Evolutionary conservation across 257 asterid genomes (phyloP).

Genomic region (Solanum sitiens): DNA sequence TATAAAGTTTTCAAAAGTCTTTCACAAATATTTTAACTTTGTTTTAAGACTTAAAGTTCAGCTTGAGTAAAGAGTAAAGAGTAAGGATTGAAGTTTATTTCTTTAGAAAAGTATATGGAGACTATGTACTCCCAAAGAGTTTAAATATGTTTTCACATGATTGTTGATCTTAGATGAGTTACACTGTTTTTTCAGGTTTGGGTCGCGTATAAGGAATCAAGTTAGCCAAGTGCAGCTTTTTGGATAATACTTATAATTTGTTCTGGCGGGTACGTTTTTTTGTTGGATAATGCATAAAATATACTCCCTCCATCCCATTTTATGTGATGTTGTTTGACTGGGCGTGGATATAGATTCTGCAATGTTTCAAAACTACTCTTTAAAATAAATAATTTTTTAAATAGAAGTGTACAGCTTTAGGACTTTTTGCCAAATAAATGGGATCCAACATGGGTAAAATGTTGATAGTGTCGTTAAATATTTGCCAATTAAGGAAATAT

Average conservation of each 20-base stretch:
- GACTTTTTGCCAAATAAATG: background rate
- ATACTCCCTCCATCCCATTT: background rate
- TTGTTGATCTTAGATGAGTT: background rate
- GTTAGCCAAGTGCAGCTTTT: conserved; percentile 26
- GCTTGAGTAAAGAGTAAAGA: too few species aligned
- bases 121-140: too few species aligned
- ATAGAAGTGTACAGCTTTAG: background rate
- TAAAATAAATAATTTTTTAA: background rate
- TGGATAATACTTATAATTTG: conserved; percentile 66
- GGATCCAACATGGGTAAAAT: background rate
- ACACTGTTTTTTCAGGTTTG: conserved; percentile 45
- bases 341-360: background rate
- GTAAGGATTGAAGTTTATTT: too few species aligned
- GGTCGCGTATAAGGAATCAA: conserved; percentile 72
- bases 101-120: too few species aligned
- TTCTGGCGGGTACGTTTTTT: conserved; percentile 50
- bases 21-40: too few species aligned
- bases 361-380: background rate
- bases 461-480: background rate
- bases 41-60: too few species aligned
- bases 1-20: too few species aligned
- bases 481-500: background rate
- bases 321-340: background rate
- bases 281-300: background rate
- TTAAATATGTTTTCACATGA: background rate